Evolutionary conservation across 2,329 filamentous ascomycete species (phyloP), one percentile per base, ranked within the genome.

Genomic region (Colletotrichum phormii): DNA sequence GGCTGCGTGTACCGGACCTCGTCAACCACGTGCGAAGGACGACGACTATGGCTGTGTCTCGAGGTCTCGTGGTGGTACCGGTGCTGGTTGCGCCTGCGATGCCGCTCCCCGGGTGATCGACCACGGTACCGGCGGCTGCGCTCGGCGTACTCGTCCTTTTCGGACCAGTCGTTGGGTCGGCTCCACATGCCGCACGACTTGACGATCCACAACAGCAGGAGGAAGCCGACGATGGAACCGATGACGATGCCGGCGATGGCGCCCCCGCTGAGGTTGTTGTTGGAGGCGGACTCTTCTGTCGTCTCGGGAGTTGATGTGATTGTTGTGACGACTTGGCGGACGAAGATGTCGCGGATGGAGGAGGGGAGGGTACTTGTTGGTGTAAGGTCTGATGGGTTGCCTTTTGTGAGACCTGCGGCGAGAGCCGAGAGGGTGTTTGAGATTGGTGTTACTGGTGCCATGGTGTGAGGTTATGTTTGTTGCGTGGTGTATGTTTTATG

Each of bases 181-280:
- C 64, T 46, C 72, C 69, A 74, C 49, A 71, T 49, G 29, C 73
- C 61, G 77, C 85, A 87, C 2, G 84, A 86, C 6, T 82, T 81
- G 74, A 88, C 66, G 73, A 88, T 78, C 86, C 86, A 88, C 46
- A 84, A 72, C 4, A 88, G 71, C 0, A 88, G 79, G 13, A 88
- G 78, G 53, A 86, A 75, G n/a, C 86, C 86, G 58, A 77, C 81
- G 64, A 88, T 80, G 29, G 84, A 85, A 24, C 86, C 86, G 73
- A 88, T 83, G 59, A 88, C 84, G 71, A 88, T 88, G 58, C 86
- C 86, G 0, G 86, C 86, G 62, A 89, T 88, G 59, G 85, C 86
- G 58, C 86, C 86, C 61, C 85, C 86, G 54, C 80, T 83, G 13
- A 88, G 80, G 12, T 67, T 75, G n/a, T 71, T 78, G 37, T 74